These are phyloP conservation scores for Eucalyptus curtisii DNA, from an alignment of 345 rosid genomes.

Conservation along the genomic window DNA sequence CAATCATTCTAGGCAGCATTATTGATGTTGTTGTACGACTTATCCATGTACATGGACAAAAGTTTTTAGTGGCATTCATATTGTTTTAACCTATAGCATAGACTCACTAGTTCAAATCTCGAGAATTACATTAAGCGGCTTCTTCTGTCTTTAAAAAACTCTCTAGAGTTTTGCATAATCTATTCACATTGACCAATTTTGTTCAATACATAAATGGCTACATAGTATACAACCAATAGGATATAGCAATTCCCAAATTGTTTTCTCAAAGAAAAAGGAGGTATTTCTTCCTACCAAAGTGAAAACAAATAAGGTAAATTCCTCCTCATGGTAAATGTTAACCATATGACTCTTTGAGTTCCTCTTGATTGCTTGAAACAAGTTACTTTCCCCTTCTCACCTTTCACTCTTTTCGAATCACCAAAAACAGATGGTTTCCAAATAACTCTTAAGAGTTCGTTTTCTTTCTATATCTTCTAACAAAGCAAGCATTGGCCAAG, in stretches of 20 bases:
- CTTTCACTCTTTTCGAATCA: not conserved
- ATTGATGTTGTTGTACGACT: not conserved
- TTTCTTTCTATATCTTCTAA: not conserved
- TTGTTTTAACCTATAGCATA: not conserved
- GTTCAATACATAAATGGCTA: not conserved
- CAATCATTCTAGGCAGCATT: not conserved
- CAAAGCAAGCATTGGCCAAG: not conserved
- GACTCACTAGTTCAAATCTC: not conserved
- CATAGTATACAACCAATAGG: not conserved
- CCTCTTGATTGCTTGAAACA: not conserved
- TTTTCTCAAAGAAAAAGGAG: not conserved
- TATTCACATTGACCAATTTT: not conserved
- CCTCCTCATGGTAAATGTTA: not conserved
- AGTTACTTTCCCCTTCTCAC: not conserved
- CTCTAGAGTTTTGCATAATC: not conserved
- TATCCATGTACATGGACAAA: not conserved
- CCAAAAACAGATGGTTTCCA: not conserved
- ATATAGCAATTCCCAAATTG: not conserved
- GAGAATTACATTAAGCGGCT: not conserved
- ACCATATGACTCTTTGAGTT: not conserved
- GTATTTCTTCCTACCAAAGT: not conserved
- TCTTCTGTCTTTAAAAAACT: not conserved
- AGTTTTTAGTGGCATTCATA: not conserved
- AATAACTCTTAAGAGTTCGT: not conserved
- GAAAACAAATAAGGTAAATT: not conserved